Evolutionary conservation across 176 grass and related monocot genomes (phyloP), one percentile per base, ranked within the genome.

Genomic region (Carex scoparia): DNA sequence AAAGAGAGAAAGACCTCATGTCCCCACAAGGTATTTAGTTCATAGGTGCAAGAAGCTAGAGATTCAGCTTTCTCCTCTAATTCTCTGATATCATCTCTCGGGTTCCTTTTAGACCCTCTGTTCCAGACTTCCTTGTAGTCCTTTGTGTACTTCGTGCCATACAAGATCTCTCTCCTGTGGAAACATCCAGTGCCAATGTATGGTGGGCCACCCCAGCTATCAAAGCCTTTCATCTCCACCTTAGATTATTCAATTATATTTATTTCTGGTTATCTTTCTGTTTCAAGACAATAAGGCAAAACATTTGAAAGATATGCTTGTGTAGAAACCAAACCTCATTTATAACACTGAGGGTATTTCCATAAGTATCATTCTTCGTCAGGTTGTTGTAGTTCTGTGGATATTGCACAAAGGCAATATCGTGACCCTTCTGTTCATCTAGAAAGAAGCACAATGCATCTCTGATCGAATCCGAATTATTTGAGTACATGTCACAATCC

Each of bases 401-500:
- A 28, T 88, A 86, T 56, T 97, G 94, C 28, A 97, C 90, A 82
- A 90, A 97, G 66, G 84, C 87, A 31, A 90, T 88, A 68, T 89
- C 72, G 55, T 88, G 92, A 31, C 94, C 87, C 80, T 88, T 87
- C 27, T 92, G 64, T 86, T 90, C 88, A 76, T 94, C 92, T 79
- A 94, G 70, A 54, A 97, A 79, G 85, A 97, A 92, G 46, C 94
- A 94, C 28, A 94, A 38, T 27, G 88, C 87, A 65, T 97, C 94
- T 83, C 86, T 92, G 62, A 97, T 75, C 51, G 87, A 88, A 11
- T 88, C 82, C 30, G 91, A 90, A 67, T 94, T 88, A 75, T 92
- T 97, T 3, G 91, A 94, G 82, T 94, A 92, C 94, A 94, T 97
- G 66, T 97, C 94, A 27, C 94, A 97, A 65, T 97, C 90, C 4